phyloP scores from a whole-genome alignment of 495 filamentous ascomycete genomes.

The Cladorrhinum samala region DNA sequence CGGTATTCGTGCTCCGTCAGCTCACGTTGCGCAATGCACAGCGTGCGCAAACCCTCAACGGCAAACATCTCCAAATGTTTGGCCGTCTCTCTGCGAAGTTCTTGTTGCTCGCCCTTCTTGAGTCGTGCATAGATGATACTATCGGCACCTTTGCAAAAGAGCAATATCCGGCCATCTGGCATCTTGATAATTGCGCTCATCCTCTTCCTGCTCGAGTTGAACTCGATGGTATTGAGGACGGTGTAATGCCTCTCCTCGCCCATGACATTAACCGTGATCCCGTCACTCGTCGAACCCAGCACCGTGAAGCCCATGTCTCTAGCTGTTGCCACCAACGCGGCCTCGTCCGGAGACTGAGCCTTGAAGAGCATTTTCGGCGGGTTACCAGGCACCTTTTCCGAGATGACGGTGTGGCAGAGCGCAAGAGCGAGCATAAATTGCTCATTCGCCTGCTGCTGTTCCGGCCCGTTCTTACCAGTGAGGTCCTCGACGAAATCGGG shows the following conservation, averaged over 20 bases:
- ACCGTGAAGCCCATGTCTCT: slow-evolving; percentile 96
- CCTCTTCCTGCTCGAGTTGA: slow-evolving; percentile 93
- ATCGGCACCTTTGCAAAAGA: slow-evolving; percentile 98
- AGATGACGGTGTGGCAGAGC: slow-evolving; percentile 92
- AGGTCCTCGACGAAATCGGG: slow-evolving; percentile 83
- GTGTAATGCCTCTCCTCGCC: slow-evolving; percentile 78
- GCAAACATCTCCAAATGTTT: slow-evolving; percentile 97
- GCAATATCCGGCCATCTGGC: slow-evolving; percentile 85
- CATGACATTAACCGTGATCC: slow-evolving; percentile 78
- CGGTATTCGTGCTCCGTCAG: slow-evolving; percentile 83
- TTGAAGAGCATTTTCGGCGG: slow-evolving; percentile 91
- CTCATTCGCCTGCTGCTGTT: slow-evolving; percentile 69
- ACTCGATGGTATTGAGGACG: slow-evolving; percentile 92
- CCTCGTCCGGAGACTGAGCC: slow-evolving; percentile 96
- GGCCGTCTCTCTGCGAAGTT: slow-evolving; percentile 75
- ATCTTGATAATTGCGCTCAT: slow-evolving; percentile 98
- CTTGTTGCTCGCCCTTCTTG: slow-evolving; percentile 73
- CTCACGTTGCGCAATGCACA: slow-evolving; percentile 87
- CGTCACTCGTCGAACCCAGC: slow-evolving; percentile 68
- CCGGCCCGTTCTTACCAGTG: slow-evolving; percentile 64
- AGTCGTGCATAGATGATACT: slow-evolving; percentile 95
- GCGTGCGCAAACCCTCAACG: slow-evolving; percentile 86
- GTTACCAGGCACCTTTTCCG: slow-evolving; percentile 81
- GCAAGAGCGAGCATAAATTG: slow-evolving; percentile 95
- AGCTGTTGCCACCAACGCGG: slow-evolving; percentile 88